Evolutionary conservation across 495 filamentous ascomycete genomes (phyloP).

Genomic region (Thozetella sp.): DNA sequence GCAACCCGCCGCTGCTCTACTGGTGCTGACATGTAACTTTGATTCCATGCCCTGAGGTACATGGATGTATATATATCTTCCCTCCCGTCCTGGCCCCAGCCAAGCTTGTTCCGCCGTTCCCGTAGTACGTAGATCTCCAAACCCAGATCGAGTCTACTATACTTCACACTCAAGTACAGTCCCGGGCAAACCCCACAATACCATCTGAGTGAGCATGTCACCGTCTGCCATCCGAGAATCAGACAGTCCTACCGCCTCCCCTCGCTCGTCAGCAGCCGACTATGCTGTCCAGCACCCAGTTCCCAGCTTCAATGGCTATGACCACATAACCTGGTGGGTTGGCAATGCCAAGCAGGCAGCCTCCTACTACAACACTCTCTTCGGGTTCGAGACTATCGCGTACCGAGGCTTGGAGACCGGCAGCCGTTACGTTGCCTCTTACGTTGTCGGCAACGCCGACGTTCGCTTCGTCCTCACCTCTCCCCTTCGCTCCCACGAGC

Average conservation of each 20-base stretch:
- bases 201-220: constrained; percentile 57
- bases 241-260: constrained; percentile 38
- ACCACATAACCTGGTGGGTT: constrained; percentile 91
- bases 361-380: constrained; percentile 79
- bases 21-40: too few relatives aligned
- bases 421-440: constrained; percentile 70
- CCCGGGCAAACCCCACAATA: background rate
- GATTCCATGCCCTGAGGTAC: too few relatives aligned
- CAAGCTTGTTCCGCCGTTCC: background rate
- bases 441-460: constrained; percentile 77
- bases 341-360: constrained; percentile 95
- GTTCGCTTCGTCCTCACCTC: constrained; percentile 85
- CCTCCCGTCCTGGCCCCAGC: background rate
- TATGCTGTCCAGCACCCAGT: constrained; percentile 41
- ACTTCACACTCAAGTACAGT: background rate
- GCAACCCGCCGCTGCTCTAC: too few relatives aligned
- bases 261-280: constrained; percentile 35
- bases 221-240: constrained; percentile 67
- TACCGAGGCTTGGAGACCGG: constrained; percentile 89
- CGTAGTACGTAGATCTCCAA: background rate
- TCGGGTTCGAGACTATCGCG: constrained; percentile 80
- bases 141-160: background rate
- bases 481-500: constrained; percentile 65
- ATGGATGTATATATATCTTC: background rate
- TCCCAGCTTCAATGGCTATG: constrained; percentile 76